phyloP scores from a whole-genome alignment of 495 filamentous ascomycete genomes.

The Penicillium malachiteum region DNA sequence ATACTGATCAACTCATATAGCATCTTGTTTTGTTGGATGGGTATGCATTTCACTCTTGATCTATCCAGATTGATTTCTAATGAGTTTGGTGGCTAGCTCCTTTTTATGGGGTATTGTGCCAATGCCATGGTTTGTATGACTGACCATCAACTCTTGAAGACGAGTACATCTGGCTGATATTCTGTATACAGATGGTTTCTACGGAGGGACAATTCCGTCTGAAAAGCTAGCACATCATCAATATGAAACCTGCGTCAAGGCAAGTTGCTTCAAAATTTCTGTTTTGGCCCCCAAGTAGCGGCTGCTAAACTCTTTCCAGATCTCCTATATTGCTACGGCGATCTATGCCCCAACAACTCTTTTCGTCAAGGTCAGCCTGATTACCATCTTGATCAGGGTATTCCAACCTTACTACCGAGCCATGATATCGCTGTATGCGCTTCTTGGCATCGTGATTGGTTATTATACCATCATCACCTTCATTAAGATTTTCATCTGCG shows the following conservation, averaged over 20 bases:
- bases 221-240: not conserved
- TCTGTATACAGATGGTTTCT: not conserved
- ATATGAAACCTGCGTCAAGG: not conserved
- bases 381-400: conserved; percentile 30
- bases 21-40: conserved; percentile 5
- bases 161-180: not conserved
- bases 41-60: not conserved
- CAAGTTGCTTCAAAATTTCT: not conserved
- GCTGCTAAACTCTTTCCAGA: not conserved
- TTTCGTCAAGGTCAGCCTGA: conserved; percentile 31
- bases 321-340: conserved; percentile 19
- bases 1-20: not conserved
- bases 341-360: conserved; percentile 33
- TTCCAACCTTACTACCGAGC: conserved; percentile 25
- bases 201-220: not conserved
- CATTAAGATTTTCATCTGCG: conserved; percentile 32
- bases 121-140: not conserved
- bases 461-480: conserved; percentile 29
- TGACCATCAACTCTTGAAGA: not conserved
- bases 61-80: not conserved
- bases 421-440: conserved; percentile 21
- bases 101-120: conserved; percentile 1
- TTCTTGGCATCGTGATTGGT: conserved; percentile 26
- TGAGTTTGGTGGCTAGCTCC: not conserved
- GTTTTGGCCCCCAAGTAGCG: not conserved